Percentiles rank a stretch among this genome's conserved stretches.
phyloP scores from a whole-genome alignment of 139 green algal species.

The Microglena sp. region DNA sequence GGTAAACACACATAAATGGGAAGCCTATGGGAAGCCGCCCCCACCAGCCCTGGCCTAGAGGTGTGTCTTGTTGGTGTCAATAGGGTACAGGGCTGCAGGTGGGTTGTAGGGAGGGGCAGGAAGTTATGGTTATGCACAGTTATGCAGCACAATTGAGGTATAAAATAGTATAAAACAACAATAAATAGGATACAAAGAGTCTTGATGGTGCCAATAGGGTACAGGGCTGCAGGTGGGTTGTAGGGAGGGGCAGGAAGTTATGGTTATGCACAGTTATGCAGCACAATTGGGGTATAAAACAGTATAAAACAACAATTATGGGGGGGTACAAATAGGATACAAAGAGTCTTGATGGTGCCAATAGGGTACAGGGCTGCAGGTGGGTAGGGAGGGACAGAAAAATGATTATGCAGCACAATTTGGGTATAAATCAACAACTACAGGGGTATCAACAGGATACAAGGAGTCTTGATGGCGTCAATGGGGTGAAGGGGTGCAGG shows the following conservation, averaged over 20 bases:
- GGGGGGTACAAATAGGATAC: too few relatives aligned
- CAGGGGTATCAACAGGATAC: too few relatives aligned
- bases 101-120: neutral
- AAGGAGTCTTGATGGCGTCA: too few relatives aligned
- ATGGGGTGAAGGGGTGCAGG: neutral
- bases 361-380: neutral
- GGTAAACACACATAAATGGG: too few relatives aligned
- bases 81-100: slow-evolving; percentile 80
- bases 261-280: neutral
- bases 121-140: neutral
- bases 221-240: neutral
- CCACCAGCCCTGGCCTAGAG: slow-evolving; percentile 79
- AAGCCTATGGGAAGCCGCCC: slow-evolving; percentile 61
- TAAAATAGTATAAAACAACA: too few relatives aligned
- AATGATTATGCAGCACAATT: neutral
- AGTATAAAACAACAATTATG: neutral
- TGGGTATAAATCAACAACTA: neutral
- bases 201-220: too few relatives aligned
- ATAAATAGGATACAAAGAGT: too few relatives aligned
- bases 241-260: neutral
- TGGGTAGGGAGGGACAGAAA: neutral
- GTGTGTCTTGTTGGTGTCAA: slow-evolving; percentile 98
- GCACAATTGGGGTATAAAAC: too few relatives aligned
- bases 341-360: too few relatives aligned
- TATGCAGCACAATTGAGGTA: neutral